Base-by-base conservation (phyloP, 768 basidiomycete species). In the Podaxis mareebaensis region DNA sequence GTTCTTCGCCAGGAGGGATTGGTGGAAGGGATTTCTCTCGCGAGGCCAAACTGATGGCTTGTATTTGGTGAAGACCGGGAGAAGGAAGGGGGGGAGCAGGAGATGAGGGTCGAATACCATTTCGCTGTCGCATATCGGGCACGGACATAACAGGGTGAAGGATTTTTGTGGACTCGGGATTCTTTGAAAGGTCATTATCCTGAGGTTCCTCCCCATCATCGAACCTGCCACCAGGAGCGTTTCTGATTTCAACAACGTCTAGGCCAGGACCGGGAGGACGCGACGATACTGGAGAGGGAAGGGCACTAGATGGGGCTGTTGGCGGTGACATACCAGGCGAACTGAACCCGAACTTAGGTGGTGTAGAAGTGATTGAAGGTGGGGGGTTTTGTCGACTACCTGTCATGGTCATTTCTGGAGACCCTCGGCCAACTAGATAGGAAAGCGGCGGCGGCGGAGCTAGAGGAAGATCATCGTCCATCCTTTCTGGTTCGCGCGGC, bases 401-500 rank as follows among this genome's bases (percentile, higher is more conserved):
- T 38, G 66, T 60, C 36, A 71, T 54, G 30, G 73, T 72, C 48
- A 77, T 66, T 15, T 85, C 81, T 36, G 79, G 79, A 49, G 85
- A 83, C n/a, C 83, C 81, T 46, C 83, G 83, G 61, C 83, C 80
- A 65, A 94, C 93, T 53, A 98, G 83, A 76, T 95, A 96, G 0
- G 93, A 93, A 58, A 99, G 71, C 4, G 94, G 90, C 4, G 96
- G 96, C 2, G 96, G 96, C 0, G 96, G 96, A 2, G 91, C 88
- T 44, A 97, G 79, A 3, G 93, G 95, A 8, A 81, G 74, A 67
- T 91, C 86, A 68, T 94, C 92, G 3, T 92, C 89, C 48, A 70
- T 73, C 44, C 73, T 80, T 65, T 81, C 83, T 26, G 75, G 61
- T 12, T 24, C 53, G 26, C 77, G 78, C 15, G 78, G 80, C 36